Conservation (phyloP, 805 yeast species). For the Metschnikowia dekortorum region DNA sequence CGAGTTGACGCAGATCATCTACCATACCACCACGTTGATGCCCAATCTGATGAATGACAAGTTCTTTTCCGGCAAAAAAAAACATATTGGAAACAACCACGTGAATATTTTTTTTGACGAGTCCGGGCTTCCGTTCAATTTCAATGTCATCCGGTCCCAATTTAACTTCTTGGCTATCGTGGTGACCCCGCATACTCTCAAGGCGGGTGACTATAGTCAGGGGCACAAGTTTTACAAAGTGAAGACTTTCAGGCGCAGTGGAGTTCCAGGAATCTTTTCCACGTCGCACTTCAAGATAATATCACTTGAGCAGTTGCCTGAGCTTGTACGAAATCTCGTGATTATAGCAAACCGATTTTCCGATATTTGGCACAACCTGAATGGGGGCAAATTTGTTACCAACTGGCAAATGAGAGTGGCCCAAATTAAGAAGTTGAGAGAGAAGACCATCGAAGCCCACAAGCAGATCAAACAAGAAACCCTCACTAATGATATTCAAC, state of each 20-base stretch:
- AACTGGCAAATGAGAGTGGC: slow-evolving; percentile 67
- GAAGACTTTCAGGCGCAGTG: slow-evolving; percentile 57
- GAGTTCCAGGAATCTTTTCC: slow-evolving; percentile 73
- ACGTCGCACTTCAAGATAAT: slow-evolving; percentile 72
- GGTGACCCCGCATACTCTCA: slow-evolving; percentile 53
- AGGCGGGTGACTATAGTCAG: slow-evolving; percentile 1
- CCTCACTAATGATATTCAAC: neutral
- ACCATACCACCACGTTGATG: slow-evolving; percentile 82
- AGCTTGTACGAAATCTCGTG: slow-evolving; percentile 62
- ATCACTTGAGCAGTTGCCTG: slow-evolving; percentile 54
- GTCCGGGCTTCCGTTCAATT: slow-evolving; percentile 58
- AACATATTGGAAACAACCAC: slow-evolving; percentile 83
- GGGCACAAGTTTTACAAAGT: slow-evolving; percentile 48
- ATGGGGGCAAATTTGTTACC: slow-evolving; percentile 45
- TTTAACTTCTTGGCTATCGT: slow-evolving; percentile 81
- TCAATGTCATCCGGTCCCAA: slow-evolving; percentile 68
- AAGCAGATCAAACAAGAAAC: slow-evolving; percentile 23
- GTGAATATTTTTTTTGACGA: slow-evolving; percentile 82
- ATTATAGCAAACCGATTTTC: slow-evolving; percentile 69
- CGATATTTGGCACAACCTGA: slow-evolving; percentile 61
- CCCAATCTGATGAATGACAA: slow-evolving; percentile 46
- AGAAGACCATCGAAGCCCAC: slow-evolving; percentile 26
- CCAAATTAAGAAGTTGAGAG: slow-evolving; percentile 41
- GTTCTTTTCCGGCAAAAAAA: slow-evolving; percentile 54
- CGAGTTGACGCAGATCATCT: slow-evolving; percentile 65